Evolutionary conservation across 1,139 yeast species (phyloP).

Genomic region (Pichiaceae sp.): DNA sequence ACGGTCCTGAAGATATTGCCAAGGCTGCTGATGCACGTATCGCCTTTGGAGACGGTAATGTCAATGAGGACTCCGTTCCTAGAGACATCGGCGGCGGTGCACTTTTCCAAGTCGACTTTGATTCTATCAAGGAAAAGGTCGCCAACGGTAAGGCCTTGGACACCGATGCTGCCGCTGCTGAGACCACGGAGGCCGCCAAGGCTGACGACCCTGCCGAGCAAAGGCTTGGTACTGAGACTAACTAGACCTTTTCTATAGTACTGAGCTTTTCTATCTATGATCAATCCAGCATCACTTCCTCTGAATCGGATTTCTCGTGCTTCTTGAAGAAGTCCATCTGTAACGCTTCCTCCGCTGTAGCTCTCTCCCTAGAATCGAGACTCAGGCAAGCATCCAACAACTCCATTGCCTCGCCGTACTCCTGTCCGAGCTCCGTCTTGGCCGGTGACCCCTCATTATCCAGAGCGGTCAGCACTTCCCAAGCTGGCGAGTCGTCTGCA

Average conservation of each 20-base stretch:
- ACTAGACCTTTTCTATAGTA: neutral
- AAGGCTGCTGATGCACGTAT: constrained; percentile 19
- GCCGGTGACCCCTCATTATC: constrained; percentile 21
- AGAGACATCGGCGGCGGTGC: neutral
- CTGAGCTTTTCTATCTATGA: neutral
- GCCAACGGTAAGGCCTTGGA: neutral
- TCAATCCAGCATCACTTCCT: constrained; percentile 2
- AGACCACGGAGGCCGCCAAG: neutral
- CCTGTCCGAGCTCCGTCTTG: constrained; percentile 17
- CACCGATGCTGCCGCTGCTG: neutral
- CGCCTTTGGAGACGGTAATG: constrained; percentile 1
- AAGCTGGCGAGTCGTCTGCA: constrained; percentile 28
- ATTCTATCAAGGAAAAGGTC: neutral
- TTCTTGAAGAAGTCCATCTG: constrained; percentile 41
- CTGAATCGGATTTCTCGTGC: constrained; percentile 4
- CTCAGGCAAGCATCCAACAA: constrained; percentile 46
- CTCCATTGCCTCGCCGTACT: constrained; percentile 36
- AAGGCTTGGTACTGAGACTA: too few species aligned
- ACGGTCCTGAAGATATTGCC: constrained; percentile 33
- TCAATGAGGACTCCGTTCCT: neutral
- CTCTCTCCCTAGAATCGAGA: constrained; percentile 48
- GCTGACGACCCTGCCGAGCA: neutral
- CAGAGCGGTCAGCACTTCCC: constrained; percentile 23
- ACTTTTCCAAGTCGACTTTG: neutral
- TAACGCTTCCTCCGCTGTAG: constrained; percentile 49